Conservation (phyloP, 495 filamentous ascomycete species). For the Saxispiralis lemnorum region DNA sequence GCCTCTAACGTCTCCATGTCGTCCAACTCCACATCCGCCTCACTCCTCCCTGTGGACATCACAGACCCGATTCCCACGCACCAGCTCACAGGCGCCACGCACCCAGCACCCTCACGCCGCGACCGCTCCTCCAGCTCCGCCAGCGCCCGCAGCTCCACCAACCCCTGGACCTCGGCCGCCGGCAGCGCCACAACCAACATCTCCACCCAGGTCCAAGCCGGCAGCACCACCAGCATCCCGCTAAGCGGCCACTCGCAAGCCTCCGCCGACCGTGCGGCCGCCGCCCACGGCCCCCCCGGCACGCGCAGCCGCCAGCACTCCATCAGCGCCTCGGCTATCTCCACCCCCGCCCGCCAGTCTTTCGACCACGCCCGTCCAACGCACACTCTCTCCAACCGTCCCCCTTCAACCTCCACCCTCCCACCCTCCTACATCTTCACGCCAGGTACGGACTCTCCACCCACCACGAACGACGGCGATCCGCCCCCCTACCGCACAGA, state of each 20-base stretch:
- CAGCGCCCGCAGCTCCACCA: constrained; percentile 34
- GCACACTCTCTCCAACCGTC: constrained; percentile 9
- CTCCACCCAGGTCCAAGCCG: constrained; percentile 23
- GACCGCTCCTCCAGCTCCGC: constrained; percentile 49
- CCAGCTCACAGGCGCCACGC: constrained; percentile 31
- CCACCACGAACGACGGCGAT: constrained; percentile 49
- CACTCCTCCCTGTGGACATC: constrained; percentile 18
- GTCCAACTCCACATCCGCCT: constrained; percentile 36
- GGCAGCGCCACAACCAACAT: constrained; percentile 32
- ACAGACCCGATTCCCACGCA: constrained; percentile 29
- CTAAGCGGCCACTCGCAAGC: constrained; percentile 11
- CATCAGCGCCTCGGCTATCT: constrained; percentile 9
- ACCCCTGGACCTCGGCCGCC: constrained; percentile 17
- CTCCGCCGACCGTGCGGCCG: constrained; percentile 15
- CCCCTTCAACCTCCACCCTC: constrained; percentile 6
- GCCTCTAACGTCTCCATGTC: constrained; percentile 52
- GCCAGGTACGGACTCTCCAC: constrained; percentile 8
- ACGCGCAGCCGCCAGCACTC: constrained; percentile 7
- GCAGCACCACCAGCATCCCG: constrained; percentile 7
- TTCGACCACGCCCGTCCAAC: constrained; percentile 7
- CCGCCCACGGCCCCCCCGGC: constrained; percentile 1
- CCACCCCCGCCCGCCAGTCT: constrained; percentile 14
- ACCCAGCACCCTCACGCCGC: constrained; percentile 40
- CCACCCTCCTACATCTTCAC: constrained; percentile 3
- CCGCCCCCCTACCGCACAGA: constrained; percentile 48